Evolutionary conservation across 257 asterid genomes (phyloP).

Genomic region (Vinca minor): DNA sequence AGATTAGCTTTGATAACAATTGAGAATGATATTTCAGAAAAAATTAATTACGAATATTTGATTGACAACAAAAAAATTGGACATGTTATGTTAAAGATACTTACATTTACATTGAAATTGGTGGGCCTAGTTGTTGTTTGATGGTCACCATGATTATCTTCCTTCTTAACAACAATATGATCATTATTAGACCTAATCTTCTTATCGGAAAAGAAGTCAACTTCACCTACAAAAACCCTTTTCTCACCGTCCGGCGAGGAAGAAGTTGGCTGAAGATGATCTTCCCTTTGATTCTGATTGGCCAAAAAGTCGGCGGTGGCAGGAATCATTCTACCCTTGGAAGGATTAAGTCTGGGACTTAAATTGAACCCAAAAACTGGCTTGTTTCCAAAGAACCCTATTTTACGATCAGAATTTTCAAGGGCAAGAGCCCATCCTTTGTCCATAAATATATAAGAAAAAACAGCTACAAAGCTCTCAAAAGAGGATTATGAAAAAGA

Average conservation of each 20-base stretch:
- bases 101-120: constrained; percentile 44
- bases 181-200: too few relatives aligned
- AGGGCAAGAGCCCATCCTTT: constrained; percentile 70
- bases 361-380: constrained; percentile 43
- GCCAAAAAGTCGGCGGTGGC: constrained; percentile 31
- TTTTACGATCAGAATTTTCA: constrained; percentile 42
- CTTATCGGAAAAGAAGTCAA: constrained; percentile 70
- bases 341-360: constrained; percentile 43
- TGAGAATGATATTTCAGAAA: too few relatives aligned
- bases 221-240: too few relatives aligned
- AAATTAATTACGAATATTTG: too few relatives aligned
- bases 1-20: too few relatives aligned
- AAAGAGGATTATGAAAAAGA: too few relatives aligned
- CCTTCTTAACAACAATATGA: too few relatives aligned
- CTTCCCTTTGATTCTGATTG: constrained; percentile 25
- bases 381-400: constrained; percentile 45
- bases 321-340: constrained; percentile 16
- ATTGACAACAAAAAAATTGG: background rate
- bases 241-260: constrained; percentile 21
- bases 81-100: constrained; percentile 3
- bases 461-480: background rate
- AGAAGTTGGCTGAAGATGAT: too few relatives aligned
- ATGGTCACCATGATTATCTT: too few relatives aligned
- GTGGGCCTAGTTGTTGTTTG: too few relatives aligned
- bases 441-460: constrained; percentile 49